phyloP scores from a whole-genome alignment of 257 asterid species.

The Penstemon barbatus region DNA sequence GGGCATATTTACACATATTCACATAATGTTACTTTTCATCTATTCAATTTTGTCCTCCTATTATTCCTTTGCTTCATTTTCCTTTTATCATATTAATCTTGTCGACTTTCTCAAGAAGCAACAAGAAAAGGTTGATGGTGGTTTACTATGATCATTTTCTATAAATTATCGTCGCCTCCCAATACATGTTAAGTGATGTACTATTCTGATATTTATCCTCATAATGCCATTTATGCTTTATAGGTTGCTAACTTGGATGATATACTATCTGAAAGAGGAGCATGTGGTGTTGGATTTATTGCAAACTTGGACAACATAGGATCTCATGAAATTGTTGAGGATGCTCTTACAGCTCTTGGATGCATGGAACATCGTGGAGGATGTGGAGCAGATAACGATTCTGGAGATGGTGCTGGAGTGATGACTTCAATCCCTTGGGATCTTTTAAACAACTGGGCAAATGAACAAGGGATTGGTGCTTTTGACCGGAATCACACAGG shows the following conservation, averaged over 20 bases:
- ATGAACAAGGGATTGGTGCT: slow-evolving; percentile 61
- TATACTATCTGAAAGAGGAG: slow-evolving; percentile 87
- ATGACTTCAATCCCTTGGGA: slow-evolving; percentile 99
- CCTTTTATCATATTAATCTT: neutral
- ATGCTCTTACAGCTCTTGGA: slow-evolving; percentile 96
- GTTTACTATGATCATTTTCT: neutral
- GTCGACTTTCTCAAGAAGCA: neutral
- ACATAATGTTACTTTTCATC: neutral
- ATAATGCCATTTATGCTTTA: slow-evolving; percentile 24
- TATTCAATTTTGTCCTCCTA: neutral
- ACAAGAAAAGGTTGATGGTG: slow-evolving; percentile 7
- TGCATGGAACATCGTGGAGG: slow-evolving; percentile 99
- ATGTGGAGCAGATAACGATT: slow-evolving; percentile 98
- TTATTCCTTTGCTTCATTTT: slow-evolving; percentile 3
- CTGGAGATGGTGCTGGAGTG: slow-evolving; percentile 98
- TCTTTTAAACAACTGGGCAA: slow-evolving; percentile 85
- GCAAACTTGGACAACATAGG: slow-evolving; percentile 87
- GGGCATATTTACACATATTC: neutral
- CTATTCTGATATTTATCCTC: slow-evolving; percentile 5
- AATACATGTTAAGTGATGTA: slow-evolving; percentile 19
- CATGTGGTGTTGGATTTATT: slow-evolving; percentile 97
- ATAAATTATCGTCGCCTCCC: neutral
- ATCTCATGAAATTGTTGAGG: slow-evolving; percentile 74
- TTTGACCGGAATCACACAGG: slow-evolving; percentile 86
- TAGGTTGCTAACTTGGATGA: slow-evolving; percentile 91